Base-by-base conservation (phyloP, 768 basidiomycete species). In the Suillus alpinus region DNA sequence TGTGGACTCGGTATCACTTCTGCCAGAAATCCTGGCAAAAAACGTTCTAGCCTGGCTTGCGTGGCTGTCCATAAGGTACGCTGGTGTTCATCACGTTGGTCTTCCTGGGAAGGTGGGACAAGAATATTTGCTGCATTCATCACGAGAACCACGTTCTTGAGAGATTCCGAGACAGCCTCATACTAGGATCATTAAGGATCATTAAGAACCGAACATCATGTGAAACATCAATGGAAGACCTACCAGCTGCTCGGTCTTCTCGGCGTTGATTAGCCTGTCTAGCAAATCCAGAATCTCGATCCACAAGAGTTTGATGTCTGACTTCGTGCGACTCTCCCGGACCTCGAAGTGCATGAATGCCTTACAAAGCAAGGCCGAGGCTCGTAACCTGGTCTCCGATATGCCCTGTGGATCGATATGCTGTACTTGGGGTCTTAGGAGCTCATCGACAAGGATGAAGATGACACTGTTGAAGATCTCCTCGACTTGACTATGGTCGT, bases 121-220 rank as follows among this genome's bases (percentile, higher is more conserved):
- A 99, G 84, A 59, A 95, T 87, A 5, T 84, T 83, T 1, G 89
- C 89, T 1, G 95, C 92, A 67, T 95, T 88, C 94, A 99, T 95
- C 53, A 99, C 96, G 52, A 98, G 82, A 16, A 99, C 77, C 53
- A 96, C 92, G 69, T 98, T 98, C 77, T 98, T 98, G 67, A 99
- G 81, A 1, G 95, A 95, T 75, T 99, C 97, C 1, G 94, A 94
- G 20, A 97, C 83, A 0, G 96, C 96, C 72, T 99, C 97, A 71
- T 89, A 88, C 96, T 98, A 61, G 18, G 18, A 50, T 37, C 7
- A 47, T 73, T 59, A 66, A 36, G 39, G 18, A 50, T 37, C 7
- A 47, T 73, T 59, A 66, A 36, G 39, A 39, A 49, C 14, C 23
- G 36, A 36, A 56, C 43, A 13, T 9, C 13, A 23, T n/a, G 59